These are phyloP conservation scores for Phialophora expanda DNA, from an alignment of 2,329 filamentous ascomycete species.

Conservation along the genomic window DNA sequence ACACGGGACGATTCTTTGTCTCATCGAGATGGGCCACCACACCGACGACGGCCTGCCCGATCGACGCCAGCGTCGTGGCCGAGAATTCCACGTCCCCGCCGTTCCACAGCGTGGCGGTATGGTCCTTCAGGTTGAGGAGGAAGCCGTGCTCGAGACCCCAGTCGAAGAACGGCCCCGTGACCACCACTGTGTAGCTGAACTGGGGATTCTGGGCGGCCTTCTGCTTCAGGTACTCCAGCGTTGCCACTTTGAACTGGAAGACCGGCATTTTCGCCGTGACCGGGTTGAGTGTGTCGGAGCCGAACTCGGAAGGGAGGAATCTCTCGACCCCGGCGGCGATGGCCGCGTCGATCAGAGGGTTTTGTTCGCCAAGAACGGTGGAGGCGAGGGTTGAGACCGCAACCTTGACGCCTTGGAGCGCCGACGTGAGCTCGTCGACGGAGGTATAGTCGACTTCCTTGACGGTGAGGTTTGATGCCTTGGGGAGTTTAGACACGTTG, in stretches of 20 bases:
- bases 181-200: conserved; percentile 45
- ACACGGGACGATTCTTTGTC: conserved; percentile 59
- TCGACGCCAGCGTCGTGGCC: conserved; percentile 53
- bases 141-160: conserved; percentile 47
- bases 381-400: conserved; percentile 39
- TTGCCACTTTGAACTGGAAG: conserved; percentile 43
- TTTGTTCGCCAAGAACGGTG: conserved; percentile 22
- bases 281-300: conserved; percentile 42
- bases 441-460: conserved; percentile 43
- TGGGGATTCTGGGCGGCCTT: conserved; percentile 29
- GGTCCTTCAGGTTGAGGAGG: conserved; percentile 52
- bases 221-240: conserved; percentile 42
- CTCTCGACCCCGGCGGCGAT: conserved; percentile 42
- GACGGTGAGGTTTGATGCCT: conserved; percentile 27
- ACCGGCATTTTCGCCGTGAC: conserved; percentile 41
- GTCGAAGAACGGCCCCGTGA: conserved; percentile 46
- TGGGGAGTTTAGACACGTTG: conserved; percentile 28
- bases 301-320: conserved; percentile 47
- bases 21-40: conserved; percentile 57
- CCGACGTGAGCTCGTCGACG: conserved; percentile 37
- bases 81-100: conserved; percentile 58
- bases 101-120: conserved; percentile 54
- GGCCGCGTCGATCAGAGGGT: conserved; percentile 43
- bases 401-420: conserved; percentile 42
- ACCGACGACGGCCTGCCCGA: conserved; percentile 57